Evolutionary conservation across 1,139 yeast species (phyloP), one percentile per base, ranked within the genome.

Genomic region (Saccharomyces hybrid): DNA sequence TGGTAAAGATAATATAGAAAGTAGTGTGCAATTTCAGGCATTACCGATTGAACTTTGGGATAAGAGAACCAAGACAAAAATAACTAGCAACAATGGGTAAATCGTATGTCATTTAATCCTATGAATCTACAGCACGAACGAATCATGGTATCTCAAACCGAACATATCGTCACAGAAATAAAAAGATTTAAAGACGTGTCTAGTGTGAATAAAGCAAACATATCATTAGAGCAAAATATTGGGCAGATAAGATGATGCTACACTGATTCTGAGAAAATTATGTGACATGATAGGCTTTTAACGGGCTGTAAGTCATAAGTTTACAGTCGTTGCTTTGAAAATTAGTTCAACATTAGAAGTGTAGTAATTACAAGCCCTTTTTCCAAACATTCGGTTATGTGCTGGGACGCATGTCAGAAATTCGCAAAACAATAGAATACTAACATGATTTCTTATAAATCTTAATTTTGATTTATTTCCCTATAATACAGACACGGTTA

Each of bases 401-500:
- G 42, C 16, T 16, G 44, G 11, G 44, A 13, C 8, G 11, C 44
- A 38, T 38, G 26, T 9, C 25, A 19, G 13, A 38, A 9, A 5
- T 5, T 11, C 6, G 6, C 9, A 16, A 14, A 38, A 16, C 16
- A 9, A 19, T 16, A 38, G 25, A 38, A 2, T 38, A 38, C 44
- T 38, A 38, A 38, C 44, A 16, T 38, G 13, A 26, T 26, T 16
- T 16, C 19, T 38, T 23, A 19, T 38, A 38, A 38, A 38, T 38
- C 44, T 19, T 38, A 9, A 11, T 11, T 38, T 16, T 38, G 44
- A 56, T 54, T 55, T 57, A 49, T 54, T 19, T 38, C 25, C 26
- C 11, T 38, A 19, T 38, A 11, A 16, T 62, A 62, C 72, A 86
- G 95, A 80, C 97, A 89, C 84, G 99, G 99, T 86, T 90, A 88